Conservation (phyloP, 2,329 filamentous ascomycete genomes). For the Claviceps capensis region DNA sequence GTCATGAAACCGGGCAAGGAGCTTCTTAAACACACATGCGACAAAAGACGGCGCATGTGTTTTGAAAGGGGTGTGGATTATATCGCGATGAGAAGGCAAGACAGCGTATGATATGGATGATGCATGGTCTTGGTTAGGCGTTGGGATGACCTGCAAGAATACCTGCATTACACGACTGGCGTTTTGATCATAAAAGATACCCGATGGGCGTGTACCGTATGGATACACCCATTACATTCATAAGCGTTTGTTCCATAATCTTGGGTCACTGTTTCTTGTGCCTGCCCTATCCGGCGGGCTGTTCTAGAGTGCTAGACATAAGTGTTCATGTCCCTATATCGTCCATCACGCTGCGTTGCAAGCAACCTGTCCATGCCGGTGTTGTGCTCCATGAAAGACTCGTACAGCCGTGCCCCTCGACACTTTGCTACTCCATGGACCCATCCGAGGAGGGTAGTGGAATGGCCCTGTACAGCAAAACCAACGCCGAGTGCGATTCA, state of each 20-base stretch:
- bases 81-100: background rate
- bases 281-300: background rate
- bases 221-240: background rate
- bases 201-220: background rate
- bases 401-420: background rate
- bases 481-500: conserved; percentile 71
- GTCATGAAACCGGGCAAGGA: too few relatives aligned
- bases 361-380: too few relatives aligned
- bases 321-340: too few relatives aligned
- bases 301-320: background rate
- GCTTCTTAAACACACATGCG: too few relatives aligned
- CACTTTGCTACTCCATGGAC: conserved; percentile 11
- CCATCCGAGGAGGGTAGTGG: conserved; percentile 48
- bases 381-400: too few relatives aligned
- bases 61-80: background rate
- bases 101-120: background rate
- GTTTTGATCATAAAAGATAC: conserved; percentile 4
- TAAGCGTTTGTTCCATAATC: background rate
- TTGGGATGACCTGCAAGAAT: background rate
- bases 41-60: conserved; percentile 9
- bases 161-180: conserved; percentile 1
- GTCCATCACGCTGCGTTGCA: too few relatives aligned
- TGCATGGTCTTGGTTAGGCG: background rate
- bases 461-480: conserved; percentile 65
- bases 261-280: background rate